Evolutionary conservation across 352 stramenopile species (phyloP), one percentile per base, ranked within the genome.

Genomic region (Pythium aquatile): DNA sequence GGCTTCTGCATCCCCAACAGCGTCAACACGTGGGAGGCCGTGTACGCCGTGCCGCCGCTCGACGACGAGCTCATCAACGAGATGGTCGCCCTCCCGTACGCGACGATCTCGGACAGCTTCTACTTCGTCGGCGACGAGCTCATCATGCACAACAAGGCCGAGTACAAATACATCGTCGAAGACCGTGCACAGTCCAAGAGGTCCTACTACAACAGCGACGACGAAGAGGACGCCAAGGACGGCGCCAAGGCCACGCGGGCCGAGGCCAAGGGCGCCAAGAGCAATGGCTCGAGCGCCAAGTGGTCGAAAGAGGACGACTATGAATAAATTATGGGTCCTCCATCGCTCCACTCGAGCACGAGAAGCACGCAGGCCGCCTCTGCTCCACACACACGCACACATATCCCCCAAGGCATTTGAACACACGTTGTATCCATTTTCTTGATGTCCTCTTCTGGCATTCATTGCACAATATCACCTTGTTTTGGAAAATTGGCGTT

Each of bases 121-220:
- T 99, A 98, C 77, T 98, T 98, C 67, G 90, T 98, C 40, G 90
- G 91, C 58, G 86, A 98, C 67, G 86, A 98, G 74, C 85, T 99
- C 49, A 97, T 98, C 62, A 98, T 99, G 92, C 93, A 98, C 78
- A 98, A 97, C 79, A 97, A 97, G 69, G 87, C 88, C 68, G 87
- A 93, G 76, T 97, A 97, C 80, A 94, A 97, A 75, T 98, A 98
- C 82, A 85, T 96, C 29, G 42, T 76, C n/a, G 89, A 98, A 71
- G 91, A 97, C 62, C 81, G 73, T 9, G 88, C 91, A 28, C 88
- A 97, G 72, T 83, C 88, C 54, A 97, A 98, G 73, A 91, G 91
- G 57, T 97, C 82, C 52, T 98, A 98, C 70, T 91, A 96, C 58
- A 80, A 81, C 57, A 85, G 77, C 69, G 92, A 96, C 61, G 91